Evolutionary conservation across 768 basidiomycete species (phyloP).

Genomic region (Amanita brunnescens): DNA sequence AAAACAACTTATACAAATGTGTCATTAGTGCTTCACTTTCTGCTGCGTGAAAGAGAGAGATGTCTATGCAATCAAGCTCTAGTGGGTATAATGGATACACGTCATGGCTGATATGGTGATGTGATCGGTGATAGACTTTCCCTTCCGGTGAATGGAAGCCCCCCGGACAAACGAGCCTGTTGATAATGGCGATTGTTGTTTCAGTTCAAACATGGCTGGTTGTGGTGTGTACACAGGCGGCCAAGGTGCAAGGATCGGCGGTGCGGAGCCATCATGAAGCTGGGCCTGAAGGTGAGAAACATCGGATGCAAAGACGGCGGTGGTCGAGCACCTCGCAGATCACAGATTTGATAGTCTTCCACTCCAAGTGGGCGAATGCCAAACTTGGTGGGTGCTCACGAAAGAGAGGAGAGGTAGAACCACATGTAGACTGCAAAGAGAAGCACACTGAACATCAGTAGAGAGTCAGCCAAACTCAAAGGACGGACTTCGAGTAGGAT

Average conservation of each 20-base stretch:
- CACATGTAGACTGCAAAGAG: conserved; percentile 9
- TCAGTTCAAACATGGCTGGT: too few species aligned
- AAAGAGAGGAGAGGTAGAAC: conserved; percentile 10
- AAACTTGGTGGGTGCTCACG: neutral
- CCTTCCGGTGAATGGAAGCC: too few species aligned
- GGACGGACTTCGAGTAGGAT: conserved; percentile 4
- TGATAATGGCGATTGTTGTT: too few species aligned
- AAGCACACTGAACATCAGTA: conserved; percentile 5
- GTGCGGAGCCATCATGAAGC: neutral
- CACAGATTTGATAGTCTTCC: neutral
- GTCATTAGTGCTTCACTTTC: too few species aligned
- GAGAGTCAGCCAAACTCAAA: neutral
- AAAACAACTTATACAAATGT: too few species aligned
- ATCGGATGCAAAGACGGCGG: neutral
- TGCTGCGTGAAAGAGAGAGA: too few species aligned
- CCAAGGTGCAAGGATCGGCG: neutral
- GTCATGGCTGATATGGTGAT: too few species aligned
- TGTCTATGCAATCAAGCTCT: too few species aligned
- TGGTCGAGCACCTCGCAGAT: neutral
- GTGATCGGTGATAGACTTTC: too few species aligned
- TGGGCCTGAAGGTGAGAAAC: too few species aligned
- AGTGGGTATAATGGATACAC: too few species aligned
- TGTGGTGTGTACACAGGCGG: neutral
- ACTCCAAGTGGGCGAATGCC: neutral
- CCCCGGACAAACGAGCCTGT: too few species aligned